Conservation (phyloP, 768 basidiomycete genomes). For the Tulasnella sp. region DNA sequence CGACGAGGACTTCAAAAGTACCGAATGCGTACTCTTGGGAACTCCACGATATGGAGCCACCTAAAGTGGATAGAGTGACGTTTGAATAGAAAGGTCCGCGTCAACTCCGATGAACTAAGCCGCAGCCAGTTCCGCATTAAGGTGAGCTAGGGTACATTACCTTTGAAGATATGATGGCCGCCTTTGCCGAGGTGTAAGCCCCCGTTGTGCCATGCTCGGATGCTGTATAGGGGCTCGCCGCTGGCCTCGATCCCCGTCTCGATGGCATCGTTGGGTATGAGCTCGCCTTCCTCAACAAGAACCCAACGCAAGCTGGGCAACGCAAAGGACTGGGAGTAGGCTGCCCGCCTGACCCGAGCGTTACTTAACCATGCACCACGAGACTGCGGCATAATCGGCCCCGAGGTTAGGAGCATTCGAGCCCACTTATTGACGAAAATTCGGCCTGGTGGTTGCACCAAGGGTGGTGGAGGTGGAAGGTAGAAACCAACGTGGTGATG, state of each 20-base stretch:
- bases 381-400: background rate
- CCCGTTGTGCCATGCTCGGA: conserved; percentile 34
- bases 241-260: conserved; percentile 34
- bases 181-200: conserved; percentile 37
- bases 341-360: background rate
- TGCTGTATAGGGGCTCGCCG: conserved; percentile 32
- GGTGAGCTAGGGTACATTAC: background rate
- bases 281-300: conserved; percentile 33
- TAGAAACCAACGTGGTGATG: background rate
- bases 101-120: conserved; percentile 1
- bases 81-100: background rate
- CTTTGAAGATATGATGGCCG: background rate
- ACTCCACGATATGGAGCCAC: conserved; percentile 35
- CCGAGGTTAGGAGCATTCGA: background rate
- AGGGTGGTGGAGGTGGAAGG: background rate
- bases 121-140: background rate
- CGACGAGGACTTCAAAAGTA: conserved; percentile 35
- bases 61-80: conserved; percentile 4
- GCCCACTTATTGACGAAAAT: background rate
- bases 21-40: conserved; percentile 33
- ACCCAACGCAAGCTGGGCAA: conserved; percentile 35
- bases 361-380: background rate
- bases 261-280: conserved; percentile 33
- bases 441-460: background rate
- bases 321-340: conserved; percentile 30